A percentile compares a stretch with the other conserved stretches of the same genome.
Conservation (phyloP, 1,139 yeast genomes). For the Scheffersomyces titani region DNA sequence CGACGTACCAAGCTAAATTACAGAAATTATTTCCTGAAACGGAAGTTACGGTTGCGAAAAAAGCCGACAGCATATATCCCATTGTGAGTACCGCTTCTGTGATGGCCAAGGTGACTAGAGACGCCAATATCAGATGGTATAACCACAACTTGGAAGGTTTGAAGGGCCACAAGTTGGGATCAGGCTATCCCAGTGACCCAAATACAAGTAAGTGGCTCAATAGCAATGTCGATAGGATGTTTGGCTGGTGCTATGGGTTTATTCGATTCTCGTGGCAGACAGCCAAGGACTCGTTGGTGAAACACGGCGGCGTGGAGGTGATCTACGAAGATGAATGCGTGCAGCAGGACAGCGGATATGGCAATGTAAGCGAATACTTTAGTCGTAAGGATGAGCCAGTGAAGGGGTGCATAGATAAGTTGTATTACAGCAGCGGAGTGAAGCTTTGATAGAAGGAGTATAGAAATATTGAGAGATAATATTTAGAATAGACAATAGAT, state of each 20-base stretch:
- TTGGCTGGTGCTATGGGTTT: slow-evolving; percentile 82
- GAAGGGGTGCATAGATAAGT: background rate
- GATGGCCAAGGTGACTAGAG: slow-evolving; percentile 95
- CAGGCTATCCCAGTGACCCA: slow-evolving; percentile 96
- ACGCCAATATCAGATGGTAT: slow-evolving; percentile 55
- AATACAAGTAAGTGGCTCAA: slow-evolving; percentile 75
- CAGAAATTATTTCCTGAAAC: slow-evolving; percentile 67
- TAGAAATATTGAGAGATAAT: background rate
- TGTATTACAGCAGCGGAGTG: background rate
- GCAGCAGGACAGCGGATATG: slow-evolving; percentile 29
- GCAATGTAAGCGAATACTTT: slow-evolving; percentile 33
- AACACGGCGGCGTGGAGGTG: slow-evolving; percentile 47
- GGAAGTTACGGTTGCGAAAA: slow-evolving; percentile 84
- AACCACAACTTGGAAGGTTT: slow-evolving; percentile 20
- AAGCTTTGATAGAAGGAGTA: background rate
- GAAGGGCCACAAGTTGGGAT: slow-evolving; percentile 56
- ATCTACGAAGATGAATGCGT: slow-evolving; percentile 41
- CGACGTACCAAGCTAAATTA: slow-evolving; percentile 74
- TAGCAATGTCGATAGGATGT: slow-evolving; percentile 61
- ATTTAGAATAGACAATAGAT: background rate
- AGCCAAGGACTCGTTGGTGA: slow-evolving; percentile 68
- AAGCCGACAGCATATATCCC: slow-evolving; percentile 93
- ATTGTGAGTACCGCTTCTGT: slow-evolving; percentile 96
- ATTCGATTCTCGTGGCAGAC: slow-evolving; percentile 96
- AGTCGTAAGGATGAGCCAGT: slow-evolving; percentile 3